Evolutionary conservation across 2,329 filamentous ascomycete genomes (phyloP), one percentile per base, ranked within the genome.

Genomic region (Penicillium expansum): DNA sequence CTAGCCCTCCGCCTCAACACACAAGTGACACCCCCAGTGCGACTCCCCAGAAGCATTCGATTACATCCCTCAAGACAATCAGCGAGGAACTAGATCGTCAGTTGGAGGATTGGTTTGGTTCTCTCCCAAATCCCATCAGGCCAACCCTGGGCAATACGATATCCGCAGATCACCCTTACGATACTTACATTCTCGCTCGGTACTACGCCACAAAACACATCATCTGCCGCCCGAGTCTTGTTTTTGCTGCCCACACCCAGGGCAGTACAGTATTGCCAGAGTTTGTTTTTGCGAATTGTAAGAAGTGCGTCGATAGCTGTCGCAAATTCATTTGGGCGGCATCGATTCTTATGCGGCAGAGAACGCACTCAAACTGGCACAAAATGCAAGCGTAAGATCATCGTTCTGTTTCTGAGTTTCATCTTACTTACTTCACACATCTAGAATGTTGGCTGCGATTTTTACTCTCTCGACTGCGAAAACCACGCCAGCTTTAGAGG

Each of bases 381-480:
- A 50, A 55, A 51, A 42, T 61, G 38, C 61, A 63, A 54, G 48
- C 60, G 61, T 63, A 51, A 51, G 61, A 43, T 30, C 35, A 11
- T 14, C 7, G n/a, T 7, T 27, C 13, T 13, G 2, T 7, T 42
- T 16, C 10, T 11, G 16, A 5, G 10, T 3, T 42, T 29, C 8
- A 44, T 22, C 30, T 32, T 32, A 35, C 29, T 16, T 32, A 35
- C 32, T 41, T 32, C 9, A 13, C 38, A 13, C 10, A 37, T 48
- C 20, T 33, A 63, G 61, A 29, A 35, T 63, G 3, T 22, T 62
- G 14, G 61, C 61, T 20, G 61, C 61, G 1, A 55, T 63, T 10
- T 59, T 62, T 35, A 61, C 61, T 10, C 49, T 63, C 27, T 51
- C 61, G 20, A 62, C 58, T 32, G 61, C 61, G 5, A 63, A 59